These are phyloP conservation scores for Ganoderma sinense DNA, from an alignment of 1,284 basidiomycete species.

Conservation along the genomic window DNA sequence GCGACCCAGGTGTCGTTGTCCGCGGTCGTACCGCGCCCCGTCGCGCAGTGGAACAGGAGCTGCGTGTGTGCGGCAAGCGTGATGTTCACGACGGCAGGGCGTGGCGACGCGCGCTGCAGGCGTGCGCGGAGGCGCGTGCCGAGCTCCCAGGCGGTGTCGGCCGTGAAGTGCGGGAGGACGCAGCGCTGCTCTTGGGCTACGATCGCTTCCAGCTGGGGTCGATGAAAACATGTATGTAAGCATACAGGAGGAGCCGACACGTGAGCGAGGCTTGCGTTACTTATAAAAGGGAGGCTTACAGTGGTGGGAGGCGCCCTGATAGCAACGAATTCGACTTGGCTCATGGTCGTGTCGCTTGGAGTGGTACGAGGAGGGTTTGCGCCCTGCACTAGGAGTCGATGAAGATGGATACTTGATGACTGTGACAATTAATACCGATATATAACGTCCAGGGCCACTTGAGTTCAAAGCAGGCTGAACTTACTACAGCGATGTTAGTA, in stretches of 20 bases:
- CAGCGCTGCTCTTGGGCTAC: constrained; percentile 29
- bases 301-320: constrained; percentile 28
- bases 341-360: constrained; percentile 15
- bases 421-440: not conserved
- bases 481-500: not conserved
- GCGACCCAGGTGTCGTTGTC: constrained; percentile 47
- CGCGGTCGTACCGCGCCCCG: constrained; percentile 39
- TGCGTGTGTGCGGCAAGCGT: constrained; percentile 40
- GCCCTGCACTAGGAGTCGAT: not conserved
- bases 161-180: constrained; percentile 36
- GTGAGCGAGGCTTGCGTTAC: too few species aligned
- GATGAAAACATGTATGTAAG: not conserved
- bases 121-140: constrained; percentile 39
- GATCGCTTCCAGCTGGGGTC: constrained; percentile 27
- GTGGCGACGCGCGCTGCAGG: constrained; percentile 30
- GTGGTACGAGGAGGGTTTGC: not conserved
- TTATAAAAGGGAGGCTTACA: too few species aligned
- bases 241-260: not conserved
- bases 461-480: not conserved
- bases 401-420: not conserved
- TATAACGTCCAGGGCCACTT: not conserved
- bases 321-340: constrained; percentile 14
- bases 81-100: constrained; percentile 37
- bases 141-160: constrained; percentile 42
- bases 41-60: constrained; percentile 42